phyloP scores from a whole-genome alignment of 73 alveolate genomes.

The Paramecium tetraurelia region DNA sequence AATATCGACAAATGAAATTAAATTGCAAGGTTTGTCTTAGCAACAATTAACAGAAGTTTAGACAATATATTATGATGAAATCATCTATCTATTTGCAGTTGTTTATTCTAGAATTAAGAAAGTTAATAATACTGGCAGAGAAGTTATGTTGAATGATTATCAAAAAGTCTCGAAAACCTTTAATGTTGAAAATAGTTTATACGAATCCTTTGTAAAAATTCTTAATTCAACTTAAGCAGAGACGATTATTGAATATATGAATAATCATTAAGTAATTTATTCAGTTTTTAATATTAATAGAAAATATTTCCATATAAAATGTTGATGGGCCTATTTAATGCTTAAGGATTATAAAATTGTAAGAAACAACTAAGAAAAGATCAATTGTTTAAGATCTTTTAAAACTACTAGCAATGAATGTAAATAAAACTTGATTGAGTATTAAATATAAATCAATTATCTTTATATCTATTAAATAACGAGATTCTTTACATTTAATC shows the following conservation, averaged over 20 bases:
- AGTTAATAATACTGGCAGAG: background rate
- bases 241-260: background rate
- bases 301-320: conserved; percentile 6
- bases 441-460: background rate
- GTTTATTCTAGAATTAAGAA: background rate
- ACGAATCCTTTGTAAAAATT: background rate
- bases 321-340: background rate
- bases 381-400: background rate
- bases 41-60: background rate
- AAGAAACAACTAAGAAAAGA: conserved; percentile 4
- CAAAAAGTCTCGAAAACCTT: background rate
- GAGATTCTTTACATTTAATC: background rate
- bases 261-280: background rate
- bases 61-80: background rate
- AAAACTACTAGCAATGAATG: background rate
- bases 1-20: background rate
- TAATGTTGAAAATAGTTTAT: background rate
- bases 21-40: background rate
- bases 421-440: background rate
- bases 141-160: conserved; percentile 2
- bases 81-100: background rate
- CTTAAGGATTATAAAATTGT: background rate
- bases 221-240: background rate
- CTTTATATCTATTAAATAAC: background rate
- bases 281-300: background rate